phyloP scores from a whole-genome alignment of 2,329 filamentous ascomycete genomes.

The Achaetomium macrosporum region DNA sequence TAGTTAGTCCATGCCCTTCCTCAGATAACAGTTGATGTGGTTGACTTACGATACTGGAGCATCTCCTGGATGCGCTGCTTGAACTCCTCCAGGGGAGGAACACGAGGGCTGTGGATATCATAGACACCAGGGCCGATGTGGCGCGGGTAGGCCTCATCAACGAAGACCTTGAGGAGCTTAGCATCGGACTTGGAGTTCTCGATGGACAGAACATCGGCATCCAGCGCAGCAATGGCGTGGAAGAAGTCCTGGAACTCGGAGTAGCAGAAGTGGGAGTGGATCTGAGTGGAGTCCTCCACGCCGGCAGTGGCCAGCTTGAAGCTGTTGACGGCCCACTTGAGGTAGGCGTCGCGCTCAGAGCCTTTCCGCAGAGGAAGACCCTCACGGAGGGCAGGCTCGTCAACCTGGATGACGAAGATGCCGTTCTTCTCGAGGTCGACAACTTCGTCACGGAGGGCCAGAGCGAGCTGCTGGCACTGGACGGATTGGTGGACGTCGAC shows the following conservation, averaged over 20 bases:
- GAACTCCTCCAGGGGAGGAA: constrained; percentile 96
- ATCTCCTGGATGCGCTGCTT: constrained; percentile 97
- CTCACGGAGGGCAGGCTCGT: constrained; percentile 98
- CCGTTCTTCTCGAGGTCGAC: constrained; percentile 95
- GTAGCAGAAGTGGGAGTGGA: constrained; percentile 99
- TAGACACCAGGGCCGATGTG: constrained; percentile 99
- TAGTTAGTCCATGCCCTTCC: constrained; percentile 5
- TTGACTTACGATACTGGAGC: constrained; percentile 80
- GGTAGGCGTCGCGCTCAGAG: constrained; percentile 93
- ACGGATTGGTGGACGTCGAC: constrained; percentile 99
- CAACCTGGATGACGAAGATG: constrained; percentile 97
- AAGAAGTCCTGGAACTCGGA: constrained; percentile 99
- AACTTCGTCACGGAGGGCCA: constrained; percentile 97
- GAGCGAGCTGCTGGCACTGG: constrained; percentile 96
- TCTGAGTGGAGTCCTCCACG: constrained; percentile 93
- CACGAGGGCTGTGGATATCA: constrained; percentile 98
- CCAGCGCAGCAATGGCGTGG: constrained; percentile 96
- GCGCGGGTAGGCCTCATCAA: constrained; percentile 92
- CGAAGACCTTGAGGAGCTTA: constrained; percentile 98
- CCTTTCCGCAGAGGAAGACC: constrained; percentile 94
- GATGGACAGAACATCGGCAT: constrained; percentile 96
- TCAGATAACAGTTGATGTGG: neutral
- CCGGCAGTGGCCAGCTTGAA: constrained; percentile 95
- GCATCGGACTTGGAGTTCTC: constrained; percentile 99
- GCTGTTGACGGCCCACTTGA: constrained; percentile 93